These are phyloP conservation scores for Pilaira anomala DNA, from an alignment of 192 early-diverging fungal species.

Conservation along the genomic window DNA sequence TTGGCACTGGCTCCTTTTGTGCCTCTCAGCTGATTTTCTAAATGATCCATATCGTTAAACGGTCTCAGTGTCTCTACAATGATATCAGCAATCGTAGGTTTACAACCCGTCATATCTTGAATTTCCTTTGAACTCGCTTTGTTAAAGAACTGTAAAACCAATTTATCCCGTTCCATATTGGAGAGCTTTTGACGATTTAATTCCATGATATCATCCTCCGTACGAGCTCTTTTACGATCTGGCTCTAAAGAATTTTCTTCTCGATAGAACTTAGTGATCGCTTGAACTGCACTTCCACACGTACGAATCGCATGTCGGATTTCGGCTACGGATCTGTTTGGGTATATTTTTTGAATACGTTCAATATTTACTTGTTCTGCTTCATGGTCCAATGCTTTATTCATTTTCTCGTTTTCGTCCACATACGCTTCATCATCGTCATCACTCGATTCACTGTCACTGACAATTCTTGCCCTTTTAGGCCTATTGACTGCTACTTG, in stretches of 20 bases:
- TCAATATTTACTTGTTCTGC: neutral
- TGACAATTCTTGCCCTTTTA: neutral
- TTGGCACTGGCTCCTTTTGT: conserved; percentile 50
- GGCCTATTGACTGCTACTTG: neutral
- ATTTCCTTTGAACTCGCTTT: conserved; percentile 19
- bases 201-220: neutral
- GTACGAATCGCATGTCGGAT: neutral
- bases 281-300: neutral
- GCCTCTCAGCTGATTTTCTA: conserved; percentile 49
- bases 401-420: neutral
- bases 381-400: neutral
- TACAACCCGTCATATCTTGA: conserved; percentile 27
- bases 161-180: neutral
- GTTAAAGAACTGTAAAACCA: conserved; percentile 16
- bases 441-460: neutral
- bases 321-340: neutral
- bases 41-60: conserved; percentile 49
- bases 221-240: neutral
- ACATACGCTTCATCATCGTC: conserved; percentile 7
- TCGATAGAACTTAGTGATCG: neutral
- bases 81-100: neutral
- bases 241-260: neutral
- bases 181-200: neutral
- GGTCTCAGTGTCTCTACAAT: conserved; percentile 44
- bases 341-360: neutral